phyloP scores from a whole-genome alignment of 805 yeast species.

The Sugiyamaella chiloensis region DNA sequence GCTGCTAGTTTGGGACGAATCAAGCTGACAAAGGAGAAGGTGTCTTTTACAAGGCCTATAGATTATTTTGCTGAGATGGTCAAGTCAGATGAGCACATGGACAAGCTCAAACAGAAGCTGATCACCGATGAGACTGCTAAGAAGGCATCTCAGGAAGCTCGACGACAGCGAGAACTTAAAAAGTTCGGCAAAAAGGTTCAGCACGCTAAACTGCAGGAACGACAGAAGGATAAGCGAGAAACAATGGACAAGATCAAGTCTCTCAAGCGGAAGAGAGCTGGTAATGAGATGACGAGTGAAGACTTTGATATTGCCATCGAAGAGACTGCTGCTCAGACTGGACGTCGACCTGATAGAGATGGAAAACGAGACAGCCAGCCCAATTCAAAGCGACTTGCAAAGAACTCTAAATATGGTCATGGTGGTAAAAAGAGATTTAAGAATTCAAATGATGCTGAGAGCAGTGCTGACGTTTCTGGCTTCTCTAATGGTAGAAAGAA shows the following conservation, averaged over 20 bases:
- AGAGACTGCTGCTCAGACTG: slow-evolving; percentile 70
- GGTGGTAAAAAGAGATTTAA: slow-evolving; percentile 77
- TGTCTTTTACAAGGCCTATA: slow-evolving; percentile 87
- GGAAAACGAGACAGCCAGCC: slow-evolving; percentile 47
- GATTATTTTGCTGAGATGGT: slow-evolving; percentile 99
- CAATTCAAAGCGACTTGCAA: slow-evolving; percentile 64
- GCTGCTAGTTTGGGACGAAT: slow-evolving; percentile 76
- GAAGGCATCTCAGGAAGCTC: slow-evolving; percentile 90
- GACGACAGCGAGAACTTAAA: slow-evolving; percentile 90
- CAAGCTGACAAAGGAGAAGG: slow-evolving; percentile 57
- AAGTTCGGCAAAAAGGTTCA: slow-evolving; percentile 98
- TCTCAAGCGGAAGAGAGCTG: slow-evolving; percentile 83
- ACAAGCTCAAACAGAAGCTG: slow-evolving; percentile 76
- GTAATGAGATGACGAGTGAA: slow-evolving; percentile 65
- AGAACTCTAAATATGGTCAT: slow-evolving; percentile 67
- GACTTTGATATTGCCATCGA: slow-evolving; percentile 90
- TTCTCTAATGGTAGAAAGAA: slow-evolving; percentile 43
- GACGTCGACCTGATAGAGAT: slow-evolving; percentile 34
- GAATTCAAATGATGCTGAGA: slow-evolving; percentile 69
- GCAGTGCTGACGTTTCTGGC: slow-evolving; percentile 63
- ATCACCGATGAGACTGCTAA: slow-evolving; percentile 65
- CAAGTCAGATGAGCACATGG: slow-evolving; percentile 98
- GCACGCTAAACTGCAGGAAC: slow-evolving; percentile 85
- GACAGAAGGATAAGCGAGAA: slow-evolving; percentile 90
- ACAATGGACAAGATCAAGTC: slow-evolving; percentile 85